These are phyloP conservation scores for Dothidotthia symphoricarpi DNA, from an alignment of 2,329 filamentous ascomycete species.

Conservation along the genomic window DNA sequence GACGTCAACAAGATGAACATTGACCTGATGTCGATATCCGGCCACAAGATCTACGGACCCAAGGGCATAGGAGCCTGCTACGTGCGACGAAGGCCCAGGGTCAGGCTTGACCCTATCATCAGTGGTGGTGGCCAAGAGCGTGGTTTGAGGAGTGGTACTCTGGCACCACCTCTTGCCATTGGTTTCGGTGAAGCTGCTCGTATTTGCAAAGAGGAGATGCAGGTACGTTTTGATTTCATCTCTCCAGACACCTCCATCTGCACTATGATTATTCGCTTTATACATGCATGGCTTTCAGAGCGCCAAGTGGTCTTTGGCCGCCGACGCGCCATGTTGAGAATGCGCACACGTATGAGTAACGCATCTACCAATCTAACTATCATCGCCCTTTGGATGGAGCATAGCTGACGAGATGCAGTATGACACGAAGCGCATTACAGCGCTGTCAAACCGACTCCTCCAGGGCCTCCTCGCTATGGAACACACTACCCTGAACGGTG, in stretches of 20 bases:
- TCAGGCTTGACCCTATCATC: constrained; percentile 93
- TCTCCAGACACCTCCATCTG: constrained; percentile 16
- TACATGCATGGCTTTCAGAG: constrained; percentile 89
- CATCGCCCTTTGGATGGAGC: not conserved
- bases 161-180: constrained; percentile 83
- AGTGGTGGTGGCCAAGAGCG: constrained; percentile 94
- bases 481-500: constrained; percentile 89
- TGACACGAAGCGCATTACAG: constrained; percentile 79
- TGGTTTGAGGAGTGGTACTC: constrained; percentile 88
- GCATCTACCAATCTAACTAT: not conserved
- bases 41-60: constrained; percentile 97
- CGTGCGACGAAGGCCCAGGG: constrained; percentile 85
- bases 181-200: constrained; percentile 96
- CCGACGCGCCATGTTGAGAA: constrained; percentile 50
- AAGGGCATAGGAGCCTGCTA: constrained; percentile 98
- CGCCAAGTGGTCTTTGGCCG: constrained; percentile 35
- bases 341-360: constrained; percentile 64
- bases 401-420: constrained; percentile 60
- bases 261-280: constrained; percentile 76
- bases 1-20: constrained; percentile 98
- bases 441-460: constrained; percentile 78
- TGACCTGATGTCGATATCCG: constrained; percentile 97
- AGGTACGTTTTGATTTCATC: constrained; percentile 60
- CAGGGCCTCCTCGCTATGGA: constrained; percentile 84
- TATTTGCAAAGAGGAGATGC: constrained; percentile 84